phyloP scores from a whole-genome alignment of 805 yeast species.

The Metschnikowia cerradonensis region DNA sequence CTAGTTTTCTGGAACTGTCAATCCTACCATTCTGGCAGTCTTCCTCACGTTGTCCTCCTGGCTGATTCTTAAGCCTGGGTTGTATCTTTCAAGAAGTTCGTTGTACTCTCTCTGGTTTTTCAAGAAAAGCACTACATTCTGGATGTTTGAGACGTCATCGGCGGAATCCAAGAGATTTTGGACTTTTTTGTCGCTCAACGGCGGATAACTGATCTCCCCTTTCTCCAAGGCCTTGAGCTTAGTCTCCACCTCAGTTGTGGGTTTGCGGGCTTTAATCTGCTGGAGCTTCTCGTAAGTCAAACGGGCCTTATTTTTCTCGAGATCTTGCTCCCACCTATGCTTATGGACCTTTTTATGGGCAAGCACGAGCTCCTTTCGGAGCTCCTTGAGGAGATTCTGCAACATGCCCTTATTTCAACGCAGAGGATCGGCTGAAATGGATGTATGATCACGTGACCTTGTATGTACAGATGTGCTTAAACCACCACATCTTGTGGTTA shows the following conservation, averaged over 20 bases:
- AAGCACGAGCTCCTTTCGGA: constrained; percentile 38
- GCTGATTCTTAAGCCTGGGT: constrained; percentile 74
- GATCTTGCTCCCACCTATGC: constrained; percentile 36
- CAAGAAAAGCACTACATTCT: constrained; percentile 61
- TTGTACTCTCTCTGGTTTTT: constrained; percentile 72
- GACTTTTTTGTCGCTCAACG: constrained; percentile 5
- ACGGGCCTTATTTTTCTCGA: constrained; percentile 43
- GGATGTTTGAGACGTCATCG: constrained; percentile 33
- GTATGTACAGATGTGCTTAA: background rate
- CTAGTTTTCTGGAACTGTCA: constrained; percentile 38
- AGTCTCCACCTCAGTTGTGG: constrained; percentile 33
- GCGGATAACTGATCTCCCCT: constrained; percentile 13
- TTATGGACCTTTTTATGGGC: constrained; percentile 34
- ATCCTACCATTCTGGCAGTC: constrained; percentile 88
- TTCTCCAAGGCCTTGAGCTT: constrained; percentile 23
- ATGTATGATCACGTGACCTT: background rate
- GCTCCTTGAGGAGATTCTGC: constrained; percentile 19
- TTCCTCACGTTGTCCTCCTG: constrained; percentile 73
- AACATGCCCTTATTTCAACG: constrained; percentile 6
- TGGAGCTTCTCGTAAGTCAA: constrained; percentile 48
- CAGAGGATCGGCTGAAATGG: background rate
- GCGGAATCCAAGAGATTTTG: constrained; percentile 8
- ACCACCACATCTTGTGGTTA: too few relatives aligned
- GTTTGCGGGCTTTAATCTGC: constrained; percentile 32
- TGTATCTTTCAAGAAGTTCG: constrained; percentile 78